A percentile compares a stretch with the other conserved stretches of the same genome.
Conservation (phyloP, 2,329 filamentous ascomycete genomes). For the Clarireedia paspali region DNA sequence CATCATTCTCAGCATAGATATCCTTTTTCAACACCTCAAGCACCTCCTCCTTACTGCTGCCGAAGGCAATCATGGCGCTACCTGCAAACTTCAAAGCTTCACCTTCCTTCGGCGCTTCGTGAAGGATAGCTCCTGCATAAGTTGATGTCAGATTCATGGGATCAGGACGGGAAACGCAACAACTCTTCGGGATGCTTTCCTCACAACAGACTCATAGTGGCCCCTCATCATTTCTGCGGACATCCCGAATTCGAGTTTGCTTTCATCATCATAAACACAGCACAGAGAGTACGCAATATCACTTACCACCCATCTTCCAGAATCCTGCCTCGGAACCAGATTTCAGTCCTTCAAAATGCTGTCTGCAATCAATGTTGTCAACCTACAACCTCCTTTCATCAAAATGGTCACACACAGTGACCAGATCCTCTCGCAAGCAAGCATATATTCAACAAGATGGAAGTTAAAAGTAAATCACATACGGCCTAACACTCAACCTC, state of each 20-base stretch:
- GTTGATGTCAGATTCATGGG: background rate
- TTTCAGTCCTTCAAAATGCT: conserved; percentile 38
- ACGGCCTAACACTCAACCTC: conserved; percentile 54
- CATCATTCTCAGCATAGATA: conserved; percentile 61
- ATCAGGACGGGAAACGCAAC: too few species aligned
- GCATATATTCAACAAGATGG: background rate
- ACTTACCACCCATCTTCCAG: conserved; percentile 49
- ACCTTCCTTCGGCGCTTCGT: conserved; percentile 56
- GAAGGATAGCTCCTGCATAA: conserved; percentile 54
- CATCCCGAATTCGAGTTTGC: too few species aligned
- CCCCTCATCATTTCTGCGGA: background rate
- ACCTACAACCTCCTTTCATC: background rate
- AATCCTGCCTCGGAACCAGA: conserved; percentile 44
- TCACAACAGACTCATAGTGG: too few species aligned
- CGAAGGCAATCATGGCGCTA: conserved; percentile 60
- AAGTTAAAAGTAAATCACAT: conserved; percentile 21
- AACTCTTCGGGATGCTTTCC: too few species aligned
- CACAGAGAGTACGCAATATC: background rate
- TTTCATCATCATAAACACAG: background rate
- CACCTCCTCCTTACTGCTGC: conserved; percentile 59
- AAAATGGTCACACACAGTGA: background rate
- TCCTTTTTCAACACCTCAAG: conserved; percentile 60
- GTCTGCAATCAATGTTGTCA: conserved; percentile 8
- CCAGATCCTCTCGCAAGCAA: background rate
- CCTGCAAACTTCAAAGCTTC: conserved; percentile 48